These are phyloP conservation scores for Lobosporangium transversale DNA, from an alignment of 192 early-diverging fungal genomes.

Conservation along the genomic window DNA sequence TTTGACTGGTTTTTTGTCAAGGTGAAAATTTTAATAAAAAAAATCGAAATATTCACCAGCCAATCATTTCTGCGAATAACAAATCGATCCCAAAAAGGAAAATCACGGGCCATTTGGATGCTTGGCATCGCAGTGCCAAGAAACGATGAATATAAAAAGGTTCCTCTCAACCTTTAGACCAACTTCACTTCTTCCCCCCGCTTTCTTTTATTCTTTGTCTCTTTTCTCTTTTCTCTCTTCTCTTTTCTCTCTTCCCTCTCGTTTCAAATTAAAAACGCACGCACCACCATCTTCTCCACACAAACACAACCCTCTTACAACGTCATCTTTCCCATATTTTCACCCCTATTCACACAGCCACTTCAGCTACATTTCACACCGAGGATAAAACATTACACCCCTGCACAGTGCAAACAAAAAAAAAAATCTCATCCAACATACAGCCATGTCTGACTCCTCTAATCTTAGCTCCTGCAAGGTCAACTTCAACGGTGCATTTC, in stretches of 20 bases:
- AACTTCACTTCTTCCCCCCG: background rate
- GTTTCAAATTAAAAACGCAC: background rate
- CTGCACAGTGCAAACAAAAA: background rate
- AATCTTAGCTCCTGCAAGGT: slow-evolving; percentile 51
- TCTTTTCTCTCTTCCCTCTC: background rate
- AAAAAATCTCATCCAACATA: no score
- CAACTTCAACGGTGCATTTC: slow-evolving; percentile 38
- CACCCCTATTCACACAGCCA: background rate
- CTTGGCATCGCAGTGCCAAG: background rate
- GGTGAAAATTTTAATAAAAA: no score
- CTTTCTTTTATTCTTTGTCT: background rate
- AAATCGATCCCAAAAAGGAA: background rate
- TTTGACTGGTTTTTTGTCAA: no score
- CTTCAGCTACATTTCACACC: no score
- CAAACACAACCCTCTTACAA: background rate
- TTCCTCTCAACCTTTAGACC: background rate
- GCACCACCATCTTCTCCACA: background rate
- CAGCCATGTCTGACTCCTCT: slow-evolving; percentile 26
- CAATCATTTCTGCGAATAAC: background rate
- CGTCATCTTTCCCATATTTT: slow-evolving; percentile 3
- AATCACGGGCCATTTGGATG: background rate
- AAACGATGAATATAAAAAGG: background rate
- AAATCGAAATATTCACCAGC: background rate
- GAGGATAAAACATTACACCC: no score
- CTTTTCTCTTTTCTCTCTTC: slow-evolving; percentile 4